Evolutionary conservation across 805 yeast genomes (phyloP), one percentile per base, ranked within the genome.

Genomic region (Debaryomyces castellii): DNA sequence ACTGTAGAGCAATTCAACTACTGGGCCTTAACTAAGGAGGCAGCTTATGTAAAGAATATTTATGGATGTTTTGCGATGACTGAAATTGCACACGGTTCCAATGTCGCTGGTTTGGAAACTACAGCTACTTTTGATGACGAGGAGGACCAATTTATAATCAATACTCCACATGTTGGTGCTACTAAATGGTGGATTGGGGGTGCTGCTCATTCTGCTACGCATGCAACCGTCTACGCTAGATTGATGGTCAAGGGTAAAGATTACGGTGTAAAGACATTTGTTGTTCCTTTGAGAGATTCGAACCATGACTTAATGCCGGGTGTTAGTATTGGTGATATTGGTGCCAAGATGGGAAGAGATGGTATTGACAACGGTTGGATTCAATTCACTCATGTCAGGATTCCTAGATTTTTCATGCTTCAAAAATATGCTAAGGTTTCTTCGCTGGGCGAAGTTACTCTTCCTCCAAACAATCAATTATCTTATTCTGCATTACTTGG

Each of bases 121-220:
- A 85, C 89, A 12, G 96, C 96, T 11, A 83, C 85, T 16, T 89
- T 76, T 61, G 82, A 87, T 60, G 69, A 71, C n/a, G 66, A 67
- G 11, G 75, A 74, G 20, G 86, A 87, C 54, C 81, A 82, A 51
- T 86, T 89, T 58, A 60, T 76, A 45, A 81, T 89, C 57, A 78
- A 87, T 61, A 89, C 97, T 6, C 97, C 97, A 1, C 86, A 89
- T 61, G 61, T 86, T 40, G 89, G 92, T 24, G 96, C 97, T 36
- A 89, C 96, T 23, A 89, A 89, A 63, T 89, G 96, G 96, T 89
- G 97, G 97, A 89, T 89, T 55, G 96, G 96, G 39, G 97, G 97
- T 57, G 96, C 96, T 38, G 96, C 96, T 4, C 92, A 87, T 65
- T 83, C 95, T 16, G 88, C 96, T 5, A 87, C 89, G 21, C 96